Evolutionary conservation across 345 rosid species (phyloP).

Genomic region (Boechera retrofracta): DNA sequence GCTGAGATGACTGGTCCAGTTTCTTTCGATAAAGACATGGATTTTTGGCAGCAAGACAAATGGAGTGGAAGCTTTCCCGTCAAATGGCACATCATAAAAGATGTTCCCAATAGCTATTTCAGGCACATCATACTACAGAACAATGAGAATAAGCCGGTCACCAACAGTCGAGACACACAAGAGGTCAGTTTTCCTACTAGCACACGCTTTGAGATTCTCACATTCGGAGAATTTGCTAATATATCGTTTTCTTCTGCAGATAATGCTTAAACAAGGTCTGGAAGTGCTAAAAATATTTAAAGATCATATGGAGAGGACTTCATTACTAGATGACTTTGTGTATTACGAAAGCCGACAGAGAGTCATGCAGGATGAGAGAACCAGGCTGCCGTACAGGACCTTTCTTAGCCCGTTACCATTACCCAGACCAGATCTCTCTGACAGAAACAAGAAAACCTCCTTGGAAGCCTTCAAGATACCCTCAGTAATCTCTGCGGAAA

Average conservation of each 20-base stretch:
- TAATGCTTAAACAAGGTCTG: constrained; percentile 74
- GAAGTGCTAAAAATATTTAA: constrained; percentile 84
- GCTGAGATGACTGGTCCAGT: constrained; percentile 96
- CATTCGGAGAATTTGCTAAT: neutral
- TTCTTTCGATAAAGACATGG: constrained; percentile 81
- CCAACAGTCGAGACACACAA: constrained; percentile 99
- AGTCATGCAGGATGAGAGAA: constrained; percentile 81
- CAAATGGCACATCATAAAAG: constrained; percentile 94
- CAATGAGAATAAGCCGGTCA: constrained; percentile 96
- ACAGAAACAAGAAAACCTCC: constrained; percentile 40
- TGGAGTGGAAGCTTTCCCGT: constrained; percentile 97
- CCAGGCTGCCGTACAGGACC: constrained; percentile 51
- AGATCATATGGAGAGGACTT: constrained; percentile 60
- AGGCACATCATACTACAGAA: constrained; percentile 85
- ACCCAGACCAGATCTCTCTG: constrained; percentile 53
- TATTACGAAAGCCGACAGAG: constrained; percentile 87
- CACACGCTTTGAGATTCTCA: neutral
- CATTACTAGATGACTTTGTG: constrained; percentile 80
- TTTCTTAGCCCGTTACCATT: constrained; percentile 51
- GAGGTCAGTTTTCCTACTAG: constrained; percentile 60
- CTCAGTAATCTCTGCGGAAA: constrained; percentile 21
- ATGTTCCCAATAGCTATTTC: constrained; percentile 72
- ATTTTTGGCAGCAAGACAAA: constrained; percentile 99
- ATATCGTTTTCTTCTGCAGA: constrained; percentile 51
- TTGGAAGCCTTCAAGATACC: constrained; percentile 19